These are phyloP conservation scores for Mycocentrospora acerina DNA, from an alignment of 2,329 filamentous ascomycete species.

Conservation along the genomic window DNA sequence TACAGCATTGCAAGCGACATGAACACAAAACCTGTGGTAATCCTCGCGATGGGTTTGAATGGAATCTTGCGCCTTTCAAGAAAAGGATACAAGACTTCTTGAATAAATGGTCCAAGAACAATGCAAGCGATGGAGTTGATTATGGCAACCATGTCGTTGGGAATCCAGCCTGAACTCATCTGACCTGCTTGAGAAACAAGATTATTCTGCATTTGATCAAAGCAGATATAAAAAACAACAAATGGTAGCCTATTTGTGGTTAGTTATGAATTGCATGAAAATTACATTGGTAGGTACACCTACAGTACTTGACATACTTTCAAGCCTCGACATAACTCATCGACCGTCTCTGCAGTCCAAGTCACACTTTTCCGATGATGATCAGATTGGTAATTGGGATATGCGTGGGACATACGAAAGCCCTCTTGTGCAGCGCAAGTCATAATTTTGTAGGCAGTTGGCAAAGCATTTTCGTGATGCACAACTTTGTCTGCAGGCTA, in stretches of 20 bases:
- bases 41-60: conserved; percentile 31
- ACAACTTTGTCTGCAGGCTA: no score
- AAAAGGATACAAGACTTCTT: conserved; percentile 31
- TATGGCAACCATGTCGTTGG: conserved; percentile 38
- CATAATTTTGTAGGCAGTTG: no score
- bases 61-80: conserved; percentile 29
- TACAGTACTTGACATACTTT: no score
- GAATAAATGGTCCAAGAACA: conserved; percentile 32
- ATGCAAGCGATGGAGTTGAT: conserved; percentile 38
- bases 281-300: no score
- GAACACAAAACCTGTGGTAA: conserved; percentile 35
- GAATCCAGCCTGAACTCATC: conserved; percentile 34
- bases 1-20: conserved; percentile 31
- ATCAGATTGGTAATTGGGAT: no score
- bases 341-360: no score
- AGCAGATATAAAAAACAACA: conserved; percentile 39
- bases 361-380: no score
- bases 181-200: conserved; percentile 40
- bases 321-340: no score
- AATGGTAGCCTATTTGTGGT: conserved; percentile 36
- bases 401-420: no score
- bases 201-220: conserved; percentile 45
- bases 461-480: no score
- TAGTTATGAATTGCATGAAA: conserved; percentile 26
- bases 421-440: no score